phyloP scores from a whole-genome alignment of 116 monocot species.

The Iris pallida region DNA sequence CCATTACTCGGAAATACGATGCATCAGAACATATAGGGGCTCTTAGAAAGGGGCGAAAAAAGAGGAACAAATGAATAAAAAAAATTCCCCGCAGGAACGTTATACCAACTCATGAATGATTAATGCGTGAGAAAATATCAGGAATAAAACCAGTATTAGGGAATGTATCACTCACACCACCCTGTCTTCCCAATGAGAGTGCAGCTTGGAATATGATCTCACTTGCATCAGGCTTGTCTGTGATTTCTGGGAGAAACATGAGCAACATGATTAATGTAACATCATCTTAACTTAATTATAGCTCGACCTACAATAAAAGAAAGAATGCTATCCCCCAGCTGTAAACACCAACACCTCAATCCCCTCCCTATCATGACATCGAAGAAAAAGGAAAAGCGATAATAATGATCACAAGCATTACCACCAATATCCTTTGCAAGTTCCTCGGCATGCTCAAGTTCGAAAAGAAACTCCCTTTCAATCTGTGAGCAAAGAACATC shows the following conservation, averaged over 20 bases:
- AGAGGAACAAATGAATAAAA: not conserved
- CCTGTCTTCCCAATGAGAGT: slow-evolving; percentile 67
- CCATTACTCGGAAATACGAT: not conserved
- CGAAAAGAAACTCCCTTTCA: slow-evolving; percentile 73
- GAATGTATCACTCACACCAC: slow-evolving; percentile 53
- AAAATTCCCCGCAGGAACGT: not conserved
- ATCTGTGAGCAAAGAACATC: slow-evolving; percentile 48
- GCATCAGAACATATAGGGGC: not conserved
- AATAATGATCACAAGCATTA: slow-evolving; percentile 12
- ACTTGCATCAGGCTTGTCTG: slow-evolving; percentile 97
- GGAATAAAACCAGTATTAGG: not conserved
- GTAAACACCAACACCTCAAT: too few relatives aligned
- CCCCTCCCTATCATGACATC: too few relatives aligned
- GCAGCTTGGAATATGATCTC: slow-evolving; percentile 93
- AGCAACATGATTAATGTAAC: not conserved
- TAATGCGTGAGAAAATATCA: too few relatives aligned
- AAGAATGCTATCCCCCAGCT: too few relatives aligned
- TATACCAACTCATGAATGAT: too few relatives aligned
- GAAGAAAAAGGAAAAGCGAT: not conserved
- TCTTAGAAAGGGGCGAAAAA: not conserved
- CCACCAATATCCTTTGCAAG: slow-evolving; percentile 68
- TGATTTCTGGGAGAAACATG: slow-evolving; percentile 40
- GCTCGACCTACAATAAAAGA: too few relatives aligned
- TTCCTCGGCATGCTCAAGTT: slow-evolving; percentile 76
- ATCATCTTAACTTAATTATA: too few relatives aligned